Percentiles rank a stretch among this genome's conserved stretches.
Conservation (phyloP, 805 yeast species). For the Naumovozyma dairenensis region DNA sequence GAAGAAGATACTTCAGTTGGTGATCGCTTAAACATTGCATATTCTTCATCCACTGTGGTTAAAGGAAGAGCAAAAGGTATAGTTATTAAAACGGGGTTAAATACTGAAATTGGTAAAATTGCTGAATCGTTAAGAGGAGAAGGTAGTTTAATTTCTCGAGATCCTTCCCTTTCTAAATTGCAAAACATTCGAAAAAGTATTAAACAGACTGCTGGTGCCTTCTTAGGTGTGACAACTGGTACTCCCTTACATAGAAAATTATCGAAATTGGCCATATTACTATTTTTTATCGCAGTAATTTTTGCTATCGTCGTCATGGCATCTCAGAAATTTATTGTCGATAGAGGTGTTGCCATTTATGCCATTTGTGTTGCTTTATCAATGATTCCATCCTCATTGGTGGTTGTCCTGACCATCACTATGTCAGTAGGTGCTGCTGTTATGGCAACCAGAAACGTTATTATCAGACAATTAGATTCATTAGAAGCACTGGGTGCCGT, state of each 20-base stretch:
- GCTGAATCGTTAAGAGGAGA: conserved; percentile 61
- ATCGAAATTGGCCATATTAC: conserved; percentile 63
- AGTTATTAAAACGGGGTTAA: conserved; percentile 82
- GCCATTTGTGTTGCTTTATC: conserved; percentile 96
- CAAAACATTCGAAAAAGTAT: conserved; percentile 33
- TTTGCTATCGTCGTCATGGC: conserved; percentile 85
- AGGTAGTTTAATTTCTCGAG: conserved; percentile 22
- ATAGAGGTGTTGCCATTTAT: conserved; percentile 72
- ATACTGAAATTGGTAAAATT: conserved; percentile 90
- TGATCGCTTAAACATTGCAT: conserved; percentile 70
- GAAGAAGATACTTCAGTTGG: conserved; percentile 42
- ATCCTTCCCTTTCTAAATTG: conserved; percentile 34
- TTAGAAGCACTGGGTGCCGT: conserved; percentile 94
- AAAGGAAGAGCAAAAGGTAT: conserved; percentile 91
- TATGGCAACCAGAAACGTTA: conserved; percentile 91
- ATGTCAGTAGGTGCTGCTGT: conserved; percentile 91
- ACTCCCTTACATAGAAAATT: conserved; percentile 74
- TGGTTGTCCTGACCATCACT: conserved; percentile 94
- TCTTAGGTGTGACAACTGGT: conserved; percentile 68
- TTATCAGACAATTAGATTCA: conserved; percentile 84
- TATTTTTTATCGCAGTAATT: conserved; percentile 70
- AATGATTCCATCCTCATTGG: conserved; percentile 96
- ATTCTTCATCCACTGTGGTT: conserved; percentile 92
- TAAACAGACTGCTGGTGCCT: conserved; percentile 49
- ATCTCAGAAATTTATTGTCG: conserved; percentile 65